These are phyloP conservation scores for Sporisorium exsertum DNA, from an alignment of 1,284 basidiomycete species.

Conservation along the genomic window DNA sequence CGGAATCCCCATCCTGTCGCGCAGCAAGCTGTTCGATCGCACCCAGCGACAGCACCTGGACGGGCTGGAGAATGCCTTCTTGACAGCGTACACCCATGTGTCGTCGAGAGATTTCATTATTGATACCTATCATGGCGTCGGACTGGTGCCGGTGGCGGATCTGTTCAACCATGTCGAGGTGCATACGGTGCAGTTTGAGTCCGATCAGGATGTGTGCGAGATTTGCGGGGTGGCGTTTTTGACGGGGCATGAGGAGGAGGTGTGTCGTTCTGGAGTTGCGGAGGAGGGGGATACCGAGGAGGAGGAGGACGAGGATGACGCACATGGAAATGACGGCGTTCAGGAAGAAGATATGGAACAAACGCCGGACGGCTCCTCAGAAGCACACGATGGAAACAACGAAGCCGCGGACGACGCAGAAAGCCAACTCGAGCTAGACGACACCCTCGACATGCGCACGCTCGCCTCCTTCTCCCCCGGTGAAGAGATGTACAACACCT, in stretches of 20 bases:
- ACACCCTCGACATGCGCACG: constrained; percentile 60
- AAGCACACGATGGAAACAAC: neutral
- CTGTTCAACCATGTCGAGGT: constrained; percentile 60
- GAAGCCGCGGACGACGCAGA: neutral
- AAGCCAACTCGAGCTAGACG: constrained; percentile 4
- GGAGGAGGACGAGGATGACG: neutral
- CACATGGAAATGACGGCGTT: neutral
- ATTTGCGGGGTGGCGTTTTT: constrained; percentile 49
- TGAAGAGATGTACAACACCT: constrained; percentile 59
- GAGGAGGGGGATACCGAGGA: constrained; percentile 17
- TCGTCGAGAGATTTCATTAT: constrained; percentile 63
- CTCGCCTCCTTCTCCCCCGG: constrained; percentile 6
- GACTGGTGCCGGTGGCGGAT: constrained; percentile 62
- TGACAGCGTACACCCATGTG: constrained; percentile 54
- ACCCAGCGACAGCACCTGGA: constrained; percentile 18
- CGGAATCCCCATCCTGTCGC: constrained; percentile 24
- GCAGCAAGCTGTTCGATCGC: constrained; percentile 17
- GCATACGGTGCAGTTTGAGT: constrained; percentile 61
- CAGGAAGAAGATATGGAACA: neutral
- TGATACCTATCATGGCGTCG: constrained; percentile 58
- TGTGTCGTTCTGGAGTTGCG: constrained; percentile 6
- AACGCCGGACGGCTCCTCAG: neutral
- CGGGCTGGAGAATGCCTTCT: constrained; percentile 25
- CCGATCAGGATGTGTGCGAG: constrained; percentile 62
- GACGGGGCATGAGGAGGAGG: constrained; percentile 30